A percentile compares a stretch with the other conserved stretches of the same genome.
These are phyloP conservation scores for Beauveria asiatica DNA, from an alignment of 2,329 filamentous ascomycete genomes.

Conservation along the genomic window DNA sequence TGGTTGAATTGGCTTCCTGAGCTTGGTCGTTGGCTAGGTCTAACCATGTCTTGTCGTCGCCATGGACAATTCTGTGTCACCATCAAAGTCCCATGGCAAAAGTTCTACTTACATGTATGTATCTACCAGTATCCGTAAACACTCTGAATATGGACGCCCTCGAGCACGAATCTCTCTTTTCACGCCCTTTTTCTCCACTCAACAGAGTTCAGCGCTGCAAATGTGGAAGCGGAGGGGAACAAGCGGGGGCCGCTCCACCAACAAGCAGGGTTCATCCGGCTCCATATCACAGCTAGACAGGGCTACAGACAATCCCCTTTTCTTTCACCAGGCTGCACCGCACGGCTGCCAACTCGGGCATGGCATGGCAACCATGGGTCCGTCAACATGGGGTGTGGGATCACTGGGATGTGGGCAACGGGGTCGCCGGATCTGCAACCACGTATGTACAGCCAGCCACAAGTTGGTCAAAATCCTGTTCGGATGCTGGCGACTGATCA, in stretches of 20 bases:
- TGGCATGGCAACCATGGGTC: no score
- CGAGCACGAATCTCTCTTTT: not conserved
- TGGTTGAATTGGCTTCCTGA: not conserved
- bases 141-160: not conserved
- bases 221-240: not conserved
- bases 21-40: not conserved
- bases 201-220: slow-evolving; percentile 1
- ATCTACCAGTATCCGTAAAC: no score
- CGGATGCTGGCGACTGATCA: not conserved
- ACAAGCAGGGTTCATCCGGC: not conserved
- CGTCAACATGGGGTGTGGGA: not conserved
- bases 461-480: no score
- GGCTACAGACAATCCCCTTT: not conserved
- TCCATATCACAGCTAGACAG: slow-evolving; percentile 9
- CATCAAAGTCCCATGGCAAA: not conserved
- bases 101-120: not conserved
- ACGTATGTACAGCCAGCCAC: not conserved
- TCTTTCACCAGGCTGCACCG: not conserved
- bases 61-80: not conserved
- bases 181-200: not conserved
- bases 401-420: slow-evolving; percentile 1
- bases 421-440: slow-evolving; percentile 6
- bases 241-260: not conserved
- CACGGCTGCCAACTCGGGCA: not conserved
- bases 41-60: not conserved